Conservation (phyloP, 306 rosid species). For the Castanea mollissima region DNA sequence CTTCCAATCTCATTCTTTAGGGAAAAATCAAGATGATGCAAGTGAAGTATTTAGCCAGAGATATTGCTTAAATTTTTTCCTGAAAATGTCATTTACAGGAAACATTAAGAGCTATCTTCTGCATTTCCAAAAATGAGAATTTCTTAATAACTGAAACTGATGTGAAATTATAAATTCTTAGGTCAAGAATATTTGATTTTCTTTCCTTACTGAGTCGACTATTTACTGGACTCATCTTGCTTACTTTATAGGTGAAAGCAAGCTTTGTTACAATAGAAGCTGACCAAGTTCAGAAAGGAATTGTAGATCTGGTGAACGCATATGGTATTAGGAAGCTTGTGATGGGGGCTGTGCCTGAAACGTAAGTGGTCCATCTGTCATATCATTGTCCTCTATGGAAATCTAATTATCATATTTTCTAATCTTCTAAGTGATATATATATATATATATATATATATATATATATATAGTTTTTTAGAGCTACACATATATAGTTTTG, state of each 20-base stretch:
- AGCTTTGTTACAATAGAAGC: slow-evolving; percentile 51
- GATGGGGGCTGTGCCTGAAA: slow-evolving; percentile 65
- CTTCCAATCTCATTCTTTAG: background rate
- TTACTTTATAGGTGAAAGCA: slow-evolving; percentile 57
- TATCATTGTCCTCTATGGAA: slow-evolving; percentile 9
- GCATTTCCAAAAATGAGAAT: background rate
- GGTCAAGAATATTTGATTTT: background rate
- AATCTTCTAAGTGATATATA: background rate
- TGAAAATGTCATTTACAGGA: background rate
- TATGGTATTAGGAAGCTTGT: slow-evolving; percentile 70
- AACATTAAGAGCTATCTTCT: background rate
- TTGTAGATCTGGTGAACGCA: slow-evolving; percentile 57
- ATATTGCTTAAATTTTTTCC: background rate
- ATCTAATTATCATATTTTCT: background rate
- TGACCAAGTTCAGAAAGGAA: slow-evolving; percentile 68
- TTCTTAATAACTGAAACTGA: background rate
- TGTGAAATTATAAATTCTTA: background rate
- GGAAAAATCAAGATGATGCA: background rate
- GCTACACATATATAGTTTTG: too few species aligned
- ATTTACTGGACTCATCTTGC: slow-evolving; percentile 4
- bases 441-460: too few species aligned
- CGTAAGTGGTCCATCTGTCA: slow-evolving; percentile 47
- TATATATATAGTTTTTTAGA: too few species aligned
- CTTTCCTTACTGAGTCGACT: background rate
- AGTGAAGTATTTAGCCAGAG: background rate